Evolutionary conservation across 257 asterid genomes (phyloP).

Genomic region (Echium plantagineum): DNA sequence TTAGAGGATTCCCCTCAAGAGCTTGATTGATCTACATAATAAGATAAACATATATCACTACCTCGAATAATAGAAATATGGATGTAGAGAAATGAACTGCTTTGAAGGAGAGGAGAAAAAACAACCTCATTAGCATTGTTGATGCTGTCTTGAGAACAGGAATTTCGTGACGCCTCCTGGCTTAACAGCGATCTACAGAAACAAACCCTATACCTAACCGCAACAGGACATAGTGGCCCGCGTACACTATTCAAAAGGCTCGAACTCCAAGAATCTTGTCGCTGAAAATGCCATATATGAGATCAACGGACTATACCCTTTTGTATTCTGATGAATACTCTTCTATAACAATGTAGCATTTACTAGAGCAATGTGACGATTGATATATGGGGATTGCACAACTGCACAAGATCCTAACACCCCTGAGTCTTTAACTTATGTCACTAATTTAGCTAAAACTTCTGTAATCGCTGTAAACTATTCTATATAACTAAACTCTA

Average conservation of each 20-base stretch:
- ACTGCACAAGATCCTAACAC: too few relatives aligned
- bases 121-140: constrained; percentile 19
- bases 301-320: not conserved
- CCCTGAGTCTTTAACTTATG: too few relatives aligned
- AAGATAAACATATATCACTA: not conserved
- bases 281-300: constrained; percentile 10
- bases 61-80: too few relatives aligned
- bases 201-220: constrained; percentile 17
- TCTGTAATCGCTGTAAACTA: too few relatives aligned
- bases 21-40: constrained; percentile 21
- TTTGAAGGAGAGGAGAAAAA: not conserved
- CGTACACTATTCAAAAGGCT: constrained; percentile 12
- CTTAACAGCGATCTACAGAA: constrained; percentile 23
- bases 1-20: constrained; percentile 15
- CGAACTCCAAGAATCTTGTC: constrained; percentile 25
- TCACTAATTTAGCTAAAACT: too few relatives aligned
- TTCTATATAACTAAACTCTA: too few relatives aligned
- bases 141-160: constrained; percentile 20
- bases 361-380: too few relatives aligned
- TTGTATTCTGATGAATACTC: not conserved
- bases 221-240: constrained; percentile 11
- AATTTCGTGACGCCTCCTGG: constrained; percentile 25
- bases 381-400: too few relatives aligned
- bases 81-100: not conserved
- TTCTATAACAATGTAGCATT: not conserved